A percentile compares a stretch with the other conserved stretches of the same genome.
Conservation (phyloP, 1,139 yeast genomes). For the Candida sp. region DNA sequence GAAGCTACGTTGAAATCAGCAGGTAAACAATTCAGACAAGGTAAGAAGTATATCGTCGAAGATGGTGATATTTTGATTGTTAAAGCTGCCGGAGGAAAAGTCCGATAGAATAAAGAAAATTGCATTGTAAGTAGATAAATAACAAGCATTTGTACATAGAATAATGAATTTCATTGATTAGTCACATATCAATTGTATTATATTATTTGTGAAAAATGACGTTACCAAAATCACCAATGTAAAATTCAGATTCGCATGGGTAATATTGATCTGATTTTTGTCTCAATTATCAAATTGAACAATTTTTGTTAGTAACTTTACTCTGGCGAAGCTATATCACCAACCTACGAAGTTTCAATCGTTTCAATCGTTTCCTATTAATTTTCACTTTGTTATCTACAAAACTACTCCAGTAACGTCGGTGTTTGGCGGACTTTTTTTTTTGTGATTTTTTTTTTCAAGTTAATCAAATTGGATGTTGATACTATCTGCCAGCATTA, state of each 20-base stretch:
- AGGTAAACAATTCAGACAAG: conserved; percentile 56
- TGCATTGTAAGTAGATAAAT: not conserved
- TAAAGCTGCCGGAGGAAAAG: conserved; percentile 46
- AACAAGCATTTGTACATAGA: not conserved
- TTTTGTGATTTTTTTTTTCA: not conserved
- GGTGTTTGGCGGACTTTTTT: not conserved
- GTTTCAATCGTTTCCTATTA: too few relatives aligned
- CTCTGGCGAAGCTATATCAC: too few relatives aligned
- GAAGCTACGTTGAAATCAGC: conserved; percentile 42
- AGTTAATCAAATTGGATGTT: not conserved
- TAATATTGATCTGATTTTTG: too few relatives aligned
- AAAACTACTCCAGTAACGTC: not conserved
- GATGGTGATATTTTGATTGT: conserved; percentile 77
- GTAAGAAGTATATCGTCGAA: conserved; percentile 69
- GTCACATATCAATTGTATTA: too few relatives aligned
- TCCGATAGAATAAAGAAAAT: conserved; percentile 11
- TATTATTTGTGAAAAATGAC: too few relatives aligned
- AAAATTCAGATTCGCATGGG: too few relatives aligned
- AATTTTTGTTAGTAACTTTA: too few relatives aligned
- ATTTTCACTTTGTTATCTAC: not conserved
- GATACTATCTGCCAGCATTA: not conserved
- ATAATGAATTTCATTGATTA: too few relatives aligned
- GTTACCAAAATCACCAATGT: too few relatives aligned
- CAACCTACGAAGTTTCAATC: too few relatives aligned
- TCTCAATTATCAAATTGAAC: too few relatives aligned